Evolutionary conservation across 2,329 filamentous ascomycete genomes (phyloP).

Genomic region (Aspergillus proliferans): DNA sequence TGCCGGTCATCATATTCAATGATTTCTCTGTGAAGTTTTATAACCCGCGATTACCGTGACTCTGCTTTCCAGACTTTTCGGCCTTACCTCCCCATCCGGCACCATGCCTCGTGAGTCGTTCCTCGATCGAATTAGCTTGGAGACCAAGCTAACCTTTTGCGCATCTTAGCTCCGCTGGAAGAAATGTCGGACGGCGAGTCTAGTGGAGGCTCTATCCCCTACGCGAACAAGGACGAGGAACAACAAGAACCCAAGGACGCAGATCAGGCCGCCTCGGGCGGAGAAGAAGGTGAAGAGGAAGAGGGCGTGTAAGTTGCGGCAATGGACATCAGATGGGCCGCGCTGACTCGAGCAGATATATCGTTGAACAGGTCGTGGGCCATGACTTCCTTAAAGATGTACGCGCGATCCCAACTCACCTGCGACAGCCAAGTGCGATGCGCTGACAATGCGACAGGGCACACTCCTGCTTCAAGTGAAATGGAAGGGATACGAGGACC

Average conservation of each 20-base stretch:
- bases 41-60: slow-evolving; percentile 14
- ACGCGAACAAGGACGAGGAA: slow-evolving; percentile 21
- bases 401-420: slow-evolving; percentile 4
- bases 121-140: slow-evolving; percentile 1
- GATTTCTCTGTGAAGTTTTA: background rate
- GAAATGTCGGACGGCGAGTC: slow-evolving; percentile 33
- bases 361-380: slow-evolving; percentile 35
- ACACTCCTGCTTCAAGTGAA: slow-evolving; percentile 38
- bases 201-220: slow-evolving; percentile 33
- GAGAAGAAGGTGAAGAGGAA: slow-evolving; percentile 22
- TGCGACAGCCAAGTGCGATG: background rate
- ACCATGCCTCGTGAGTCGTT: slow-evolving; percentile 38
- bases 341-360: slow-evolving; percentile 26
- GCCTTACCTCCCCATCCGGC: slow-evolving; percentile 14
- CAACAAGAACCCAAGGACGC: slow-evolving; percentile 8
- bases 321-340: slow-evolving; percentile 3
- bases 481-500: slow-evolving; percentile 43
- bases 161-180: slow-evolving; percentile 22
- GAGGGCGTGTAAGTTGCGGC: slow-evolving; percentile 30
- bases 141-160: slow-evolving; percentile 9
- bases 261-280: slow-evolving; percentile 5
- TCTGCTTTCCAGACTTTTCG: slow-evolving; percentile 25
- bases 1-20: background rate
- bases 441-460: slow-evolving; percentile 25
- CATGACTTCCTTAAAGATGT: slow-evolving; percentile 32